Percentiles rank a stretch among this genome's conserved stretches.
These are phyloP conservation scores for slime mould (Dictyostelium discoideum) DNA, from an alignment of 78 protist genomes.

Conservation along the genomic window DNA sequence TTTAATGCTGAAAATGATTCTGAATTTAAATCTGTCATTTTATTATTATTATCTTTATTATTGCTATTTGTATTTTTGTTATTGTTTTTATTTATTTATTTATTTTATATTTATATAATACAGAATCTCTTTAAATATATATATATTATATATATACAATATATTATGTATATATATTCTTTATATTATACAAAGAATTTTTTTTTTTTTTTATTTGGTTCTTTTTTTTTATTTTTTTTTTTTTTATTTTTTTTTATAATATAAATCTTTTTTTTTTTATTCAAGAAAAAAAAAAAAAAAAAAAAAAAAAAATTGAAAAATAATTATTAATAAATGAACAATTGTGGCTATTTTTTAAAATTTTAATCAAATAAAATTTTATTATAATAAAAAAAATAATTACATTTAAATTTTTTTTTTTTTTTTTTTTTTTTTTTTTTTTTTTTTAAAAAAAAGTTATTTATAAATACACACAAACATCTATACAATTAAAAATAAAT, in stretches of 20 bases:
- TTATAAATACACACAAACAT: background rate
- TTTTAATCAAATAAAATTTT: no score
- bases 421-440: no score
- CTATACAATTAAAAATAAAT: background rate
- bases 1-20: constrained; percentile 65
- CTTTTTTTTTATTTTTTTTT: background rate
- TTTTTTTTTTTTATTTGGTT: no score
- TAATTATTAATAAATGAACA: background rate
- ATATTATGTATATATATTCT: background rate
- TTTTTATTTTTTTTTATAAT: background rate
- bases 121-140: background rate
- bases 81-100: background rate
- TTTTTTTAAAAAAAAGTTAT: background rate
- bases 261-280: no score
- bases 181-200: background rate
- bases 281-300: no score
- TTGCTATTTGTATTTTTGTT: background rate
- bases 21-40: constrained; percentile 38
- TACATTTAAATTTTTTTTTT: no score
- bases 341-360: background rate
- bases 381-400: no score
- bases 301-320: background rate
- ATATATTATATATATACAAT: background rate
- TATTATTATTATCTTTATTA: background rate
- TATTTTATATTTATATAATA: background rate